Conservation (phyloP, 2,329 filamentous ascomycete species). For the Elsinoe batatas region DNA sequence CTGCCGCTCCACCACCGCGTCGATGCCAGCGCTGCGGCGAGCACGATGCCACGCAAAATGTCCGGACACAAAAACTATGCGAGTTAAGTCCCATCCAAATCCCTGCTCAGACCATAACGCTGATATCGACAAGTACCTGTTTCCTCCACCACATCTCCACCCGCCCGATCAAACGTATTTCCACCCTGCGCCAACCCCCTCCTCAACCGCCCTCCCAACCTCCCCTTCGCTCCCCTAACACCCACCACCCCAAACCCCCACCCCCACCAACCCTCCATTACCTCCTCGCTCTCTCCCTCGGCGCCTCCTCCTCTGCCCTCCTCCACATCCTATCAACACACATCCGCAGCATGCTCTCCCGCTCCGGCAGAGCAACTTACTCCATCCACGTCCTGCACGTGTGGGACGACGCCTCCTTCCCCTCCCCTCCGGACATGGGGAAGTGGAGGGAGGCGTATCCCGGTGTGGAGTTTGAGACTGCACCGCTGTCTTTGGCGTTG, state of each 20-base stretch:
- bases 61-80: slow-evolving; percentile 7
- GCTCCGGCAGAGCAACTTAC: slow-evolving; percentile 57
- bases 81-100: slow-evolving; percentile 4
- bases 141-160: slow-evolving; percentile 67
- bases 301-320: slow-evolving; percentile 67
- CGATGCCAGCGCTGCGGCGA: slow-evolving; percentile 7
- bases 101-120: neutral
- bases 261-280: slow-evolving; percentile 33
- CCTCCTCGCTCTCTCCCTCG: slow-evolving; percentile 72
- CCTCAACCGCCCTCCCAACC: slow-evolving; percentile 35
- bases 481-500: slow-evolving; percentile 46
- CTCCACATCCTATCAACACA: slow-evolving; percentile 66
- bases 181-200: slow-evolving; percentile 39
- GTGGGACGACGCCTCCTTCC: slow-evolving; percentile 39
- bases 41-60: neutral
- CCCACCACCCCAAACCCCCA: neutral
- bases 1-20: neutral
- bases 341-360: slow-evolving; percentile 53
- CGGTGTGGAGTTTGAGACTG: slow-evolving; percentile 50
- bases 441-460: slow-evolving; percentile 52
- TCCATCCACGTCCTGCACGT: slow-evolving; percentile 49
- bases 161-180: slow-evolving; percentile 72
- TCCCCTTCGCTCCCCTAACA: neutral
- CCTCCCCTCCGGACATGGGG: slow-evolving; percentile 30
- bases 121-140: slow-evolving; percentile 49